Percentiles rank a stretch among this genome's conserved stretches.
phyloP scores from a whole-genome alignment of 805 yeast genomes.

The Kodamaea leandrae region DNA sequence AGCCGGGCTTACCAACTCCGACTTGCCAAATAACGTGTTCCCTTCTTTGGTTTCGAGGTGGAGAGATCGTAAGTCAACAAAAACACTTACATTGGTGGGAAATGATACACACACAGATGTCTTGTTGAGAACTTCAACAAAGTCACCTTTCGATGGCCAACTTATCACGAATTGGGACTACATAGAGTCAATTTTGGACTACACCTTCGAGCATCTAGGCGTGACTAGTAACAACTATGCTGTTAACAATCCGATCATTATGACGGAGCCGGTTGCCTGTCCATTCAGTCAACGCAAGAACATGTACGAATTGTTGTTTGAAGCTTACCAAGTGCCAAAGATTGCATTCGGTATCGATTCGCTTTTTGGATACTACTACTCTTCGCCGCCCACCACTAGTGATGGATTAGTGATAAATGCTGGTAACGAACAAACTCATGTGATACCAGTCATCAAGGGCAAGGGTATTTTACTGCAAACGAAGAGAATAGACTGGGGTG shows the following conservation, averaged over 20 bases:
- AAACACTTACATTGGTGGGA: constrained; percentile 72
- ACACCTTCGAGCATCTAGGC: constrained; percentile 75
- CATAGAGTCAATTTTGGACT: constrained; percentile 78
- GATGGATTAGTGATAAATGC: constrained; percentile 77
- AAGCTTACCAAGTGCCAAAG: constrained; percentile 72
- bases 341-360: constrained; percentile 81
- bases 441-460: constrained; percentile 79
- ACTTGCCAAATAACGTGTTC: constrained; percentile 58
- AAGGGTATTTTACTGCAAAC: constrained; percentile 62
- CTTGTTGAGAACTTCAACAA: constrained; percentile 62
- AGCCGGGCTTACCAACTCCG: constrained; percentile 53
- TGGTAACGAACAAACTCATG: constrained; percentile 78
- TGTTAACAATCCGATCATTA: constrained; percentile 74
- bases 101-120: constrained; percentile 75
- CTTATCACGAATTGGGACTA: constrained; percentile 91
- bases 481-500: constrained; percentile 92
- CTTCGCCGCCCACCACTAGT: constrained; percentile 44
- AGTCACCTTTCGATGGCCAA: constrained; percentile 84
- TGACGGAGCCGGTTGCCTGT: constrained; percentile 76
- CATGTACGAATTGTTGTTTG: constrained; percentile 82
- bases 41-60: constrained; percentile 69
- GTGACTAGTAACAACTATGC: constrained; percentile 47
- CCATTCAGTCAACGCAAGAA: constrained; percentile 67
- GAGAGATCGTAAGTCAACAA: constrained; percentile 71
- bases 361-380: constrained; percentile 65